Percentiles rank a stretch among this genome's conserved stretches.
Conservation (phyloP, 2,329 filamentous ascomycete genomes). For the Huntiella decipiens region DNA sequence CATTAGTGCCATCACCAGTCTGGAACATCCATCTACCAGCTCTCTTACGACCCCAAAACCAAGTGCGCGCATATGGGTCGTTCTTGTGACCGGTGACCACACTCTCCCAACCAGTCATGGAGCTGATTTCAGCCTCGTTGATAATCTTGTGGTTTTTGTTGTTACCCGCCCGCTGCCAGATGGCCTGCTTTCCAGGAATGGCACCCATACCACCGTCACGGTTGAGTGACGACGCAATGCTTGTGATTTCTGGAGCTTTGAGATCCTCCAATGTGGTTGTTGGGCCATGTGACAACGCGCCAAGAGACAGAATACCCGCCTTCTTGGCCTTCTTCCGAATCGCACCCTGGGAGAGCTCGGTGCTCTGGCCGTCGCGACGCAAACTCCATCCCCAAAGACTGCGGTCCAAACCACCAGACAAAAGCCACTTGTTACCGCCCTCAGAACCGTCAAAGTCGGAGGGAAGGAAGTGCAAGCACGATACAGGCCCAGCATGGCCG, state of each 20-base stretch:
- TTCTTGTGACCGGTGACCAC: constrained; percentile 81
- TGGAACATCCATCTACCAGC: constrained; percentile 86
- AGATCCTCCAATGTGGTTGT: constrained; percentile 51
- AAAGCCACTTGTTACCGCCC: constrained; percentile 75
- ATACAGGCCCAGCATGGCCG: constrained; percentile 76
- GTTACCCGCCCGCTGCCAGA: constrained; percentile 43
- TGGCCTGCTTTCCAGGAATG: constrained; percentile 53
- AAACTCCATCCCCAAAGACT: constrained; percentile 95
- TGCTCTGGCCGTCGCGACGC: constrained; percentile 80
- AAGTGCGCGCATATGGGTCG: constrained; percentile 73
- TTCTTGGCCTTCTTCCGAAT: constrained; percentile 83
- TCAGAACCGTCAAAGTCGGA: constrained; percentile 80
- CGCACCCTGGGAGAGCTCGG: constrained; percentile 79
- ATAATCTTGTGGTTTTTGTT: constrained; percentile 39
- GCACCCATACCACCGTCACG: constrained; percentile 86
- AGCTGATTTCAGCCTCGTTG: constrained; percentile 50
- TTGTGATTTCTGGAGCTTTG: constrained; percentile 82
- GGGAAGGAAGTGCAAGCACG: constrained; percentile 66
- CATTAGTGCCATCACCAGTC: constrained; percentile 65
- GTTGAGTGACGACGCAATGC: constrained; percentile 79
- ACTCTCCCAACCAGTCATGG: constrained; percentile 88
- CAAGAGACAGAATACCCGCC: constrained; percentile 46
- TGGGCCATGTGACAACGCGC: constrained; percentile 36
- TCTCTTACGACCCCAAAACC: constrained; percentile 93
- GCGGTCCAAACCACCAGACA: constrained; percentile 75